Conservation (phyloP, 2,329 filamentous ascomycete genomes). For the Colletotrichum abscissum region DNA sequence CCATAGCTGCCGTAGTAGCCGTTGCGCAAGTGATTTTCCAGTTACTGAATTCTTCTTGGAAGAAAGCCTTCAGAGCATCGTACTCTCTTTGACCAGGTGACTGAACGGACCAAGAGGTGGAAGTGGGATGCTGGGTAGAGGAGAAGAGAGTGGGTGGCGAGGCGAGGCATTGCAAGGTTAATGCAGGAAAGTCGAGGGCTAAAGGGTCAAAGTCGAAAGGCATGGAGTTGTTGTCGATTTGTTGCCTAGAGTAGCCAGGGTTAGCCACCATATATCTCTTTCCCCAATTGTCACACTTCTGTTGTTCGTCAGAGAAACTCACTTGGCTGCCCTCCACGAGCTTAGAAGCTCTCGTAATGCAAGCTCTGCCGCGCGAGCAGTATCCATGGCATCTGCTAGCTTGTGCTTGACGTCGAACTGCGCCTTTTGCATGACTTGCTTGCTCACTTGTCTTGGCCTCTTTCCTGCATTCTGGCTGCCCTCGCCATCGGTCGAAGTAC, state of each 20-base stretch:
- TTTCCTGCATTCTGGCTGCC: conserved; percentile 48
- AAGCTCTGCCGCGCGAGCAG: conserved; percentile 84
- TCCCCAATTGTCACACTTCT: not conserved
- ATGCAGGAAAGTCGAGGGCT: conserved; percentile 84
- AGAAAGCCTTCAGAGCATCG: conserved; percentile 75
- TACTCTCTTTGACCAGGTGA: conserved; percentile 81
- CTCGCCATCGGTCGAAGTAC: conserved; percentile 38
- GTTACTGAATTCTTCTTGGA: conserved; percentile 73
- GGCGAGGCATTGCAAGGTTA: conserved; percentile 84
- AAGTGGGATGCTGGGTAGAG: conserved; percentile 80
- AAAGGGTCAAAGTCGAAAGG: conserved; percentile 87
- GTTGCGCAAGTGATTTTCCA: conserved; percentile 69
- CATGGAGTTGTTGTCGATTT: conserved; percentile 64
- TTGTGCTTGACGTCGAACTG: conserved; percentile 74
- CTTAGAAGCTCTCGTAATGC: conserved; percentile 85
- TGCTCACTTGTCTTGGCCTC: conserved; percentile 57
- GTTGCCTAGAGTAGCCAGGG: conserved; percentile 53
- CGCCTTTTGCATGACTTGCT: conserved; percentile 65
- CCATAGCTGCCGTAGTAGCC: conserved; percentile 59
- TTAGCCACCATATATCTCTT: conserved; percentile 15
- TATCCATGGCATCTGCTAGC: conserved; percentile 78
- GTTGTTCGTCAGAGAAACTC: conserved; percentile 46
- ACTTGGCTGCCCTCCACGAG: conserved; percentile 87
- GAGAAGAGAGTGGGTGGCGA: conserved; percentile 86
- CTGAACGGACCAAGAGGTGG: conserved; percentile 83